A percentile compares a stretch with the other conserved stretches of the same genome.
These are phyloP conservation scores for Mollisiaceae sp. DNA, from an alignment of 2,329 filamentous ascomycete genomes.

Conservation along the genomic window DNA sequence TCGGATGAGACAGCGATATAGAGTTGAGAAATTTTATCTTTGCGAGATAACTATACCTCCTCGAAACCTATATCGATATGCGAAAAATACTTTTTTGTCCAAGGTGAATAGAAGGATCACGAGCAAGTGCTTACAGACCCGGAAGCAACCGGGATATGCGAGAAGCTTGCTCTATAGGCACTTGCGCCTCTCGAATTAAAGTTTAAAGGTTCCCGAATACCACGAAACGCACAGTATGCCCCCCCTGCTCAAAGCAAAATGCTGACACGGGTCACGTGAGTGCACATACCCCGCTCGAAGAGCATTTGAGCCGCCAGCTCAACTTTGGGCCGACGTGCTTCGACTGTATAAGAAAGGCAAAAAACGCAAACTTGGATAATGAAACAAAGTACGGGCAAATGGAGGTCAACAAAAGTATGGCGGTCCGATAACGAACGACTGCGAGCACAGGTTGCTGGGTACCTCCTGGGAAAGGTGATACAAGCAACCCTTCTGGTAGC, in stretches of 20 bases:
- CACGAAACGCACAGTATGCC: slow-evolving; percentile 14
- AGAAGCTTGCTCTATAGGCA: background rate
- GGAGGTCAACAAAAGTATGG: slow-evolving; percentile 10
- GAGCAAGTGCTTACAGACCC: slow-evolving; percentile 2
- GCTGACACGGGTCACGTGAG: slow-evolving; percentile 15
- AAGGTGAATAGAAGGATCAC: background rate
- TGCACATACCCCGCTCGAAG: slow-evolving; percentile 14
- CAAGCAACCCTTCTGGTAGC: slow-evolving; percentile 6
- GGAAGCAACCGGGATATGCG: background rate
- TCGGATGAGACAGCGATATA: background rate
- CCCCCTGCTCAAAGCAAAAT: slow-evolving; percentile 8
- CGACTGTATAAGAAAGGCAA: background rate
- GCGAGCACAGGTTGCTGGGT: background rate
- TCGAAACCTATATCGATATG: background rate
- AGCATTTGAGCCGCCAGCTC: slow-evolving; percentile 16
- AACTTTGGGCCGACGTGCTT: slow-evolving; percentile 7
- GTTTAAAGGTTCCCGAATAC: slow-evolving; percentile 5
- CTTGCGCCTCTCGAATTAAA: slow-evolving; percentile 5
- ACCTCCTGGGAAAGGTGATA: slow-evolving; percentile 8
- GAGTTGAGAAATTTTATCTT: background rate
- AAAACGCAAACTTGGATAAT: slow-evolving; percentile 1
- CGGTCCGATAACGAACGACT: slow-evolving; percentile 8
- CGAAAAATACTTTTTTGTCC: background rate
- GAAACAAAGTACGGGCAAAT: slow-evolving; percentile 11
- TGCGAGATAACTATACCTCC: background rate